Base-by-base conservation (phyloP, 2,329 filamentous ascomycete genomes). In the Celoporthe dispersa region DNA sequence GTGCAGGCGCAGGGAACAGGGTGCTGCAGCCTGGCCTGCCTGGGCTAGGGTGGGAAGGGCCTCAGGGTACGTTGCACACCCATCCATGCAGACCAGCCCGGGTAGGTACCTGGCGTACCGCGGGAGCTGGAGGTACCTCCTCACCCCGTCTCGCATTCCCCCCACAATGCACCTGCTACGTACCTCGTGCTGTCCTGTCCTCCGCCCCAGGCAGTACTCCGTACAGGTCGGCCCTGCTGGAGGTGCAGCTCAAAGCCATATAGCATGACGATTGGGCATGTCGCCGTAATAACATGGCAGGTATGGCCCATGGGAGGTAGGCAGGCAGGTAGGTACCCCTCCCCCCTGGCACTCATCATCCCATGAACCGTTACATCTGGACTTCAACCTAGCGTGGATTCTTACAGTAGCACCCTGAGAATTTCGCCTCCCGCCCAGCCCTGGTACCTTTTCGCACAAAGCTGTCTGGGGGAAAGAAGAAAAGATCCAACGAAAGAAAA, bases 1-100 rank as follows among this genome's bases (percentile, higher is more conserved):
- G 39, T 64, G 62, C 41, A 51, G 28, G 28, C 41, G 62, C 62
- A 64, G 28, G 62, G 62, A 64, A 48, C 62, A 64, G 62, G 62
- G 62, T 64, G 35, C 41, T 51, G 35, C 41, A 51, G 62, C 62
- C 41, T 31, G 31, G 62, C 41, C 14, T 31, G 39, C 62, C 62
- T 51, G 28, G 14, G 53, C 53, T 57, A 57, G 19, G 25, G 14
- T 57, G 53, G 53, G 44, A 48, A 16, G 53, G 53, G 51, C 16
- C n/a, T 25, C 51, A 25, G 51, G 25, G 51, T 55, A 55, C 51
- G n/a, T 25, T 55, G 51, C 53, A 12, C 53, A 57, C 19, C 12
- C 28, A 28, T 57, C 25, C 25, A 31, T 57, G 53, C 53, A 31
- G 53, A 31, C 53, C 53, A 57, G 4, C 3, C 44, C 19, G n/a